Conservation (phyloP, 163 green algal genomes). For the Chloromonas sp. region DNA sequence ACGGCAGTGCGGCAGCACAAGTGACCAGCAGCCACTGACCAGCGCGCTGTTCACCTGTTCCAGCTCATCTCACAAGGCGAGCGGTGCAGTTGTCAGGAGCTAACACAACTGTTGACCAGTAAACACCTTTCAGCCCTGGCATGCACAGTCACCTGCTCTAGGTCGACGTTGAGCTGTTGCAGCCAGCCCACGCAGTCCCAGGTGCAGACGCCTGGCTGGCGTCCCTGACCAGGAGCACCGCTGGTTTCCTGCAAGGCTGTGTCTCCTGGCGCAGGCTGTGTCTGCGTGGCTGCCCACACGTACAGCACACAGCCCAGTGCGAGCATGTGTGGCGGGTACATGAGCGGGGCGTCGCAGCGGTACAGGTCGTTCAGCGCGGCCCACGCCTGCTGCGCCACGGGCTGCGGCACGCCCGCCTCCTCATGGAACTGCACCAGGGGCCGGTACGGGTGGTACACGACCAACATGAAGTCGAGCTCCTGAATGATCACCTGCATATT, state of each 20-base stretch:
- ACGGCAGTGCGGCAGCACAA: background rate
- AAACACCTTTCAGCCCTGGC: background rate
- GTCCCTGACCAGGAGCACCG: background rate
- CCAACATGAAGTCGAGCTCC: conserved; percentile 62
- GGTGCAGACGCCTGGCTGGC: conserved; percentile 8
- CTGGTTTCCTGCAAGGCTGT: background rate
- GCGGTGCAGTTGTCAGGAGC: background rate
- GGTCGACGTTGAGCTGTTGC: conserved; percentile 28
- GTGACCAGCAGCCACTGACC: background rate
- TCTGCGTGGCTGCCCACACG: conserved; percentile 11
- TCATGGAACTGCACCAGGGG: conserved; percentile 32
- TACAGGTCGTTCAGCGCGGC: conserved; percentile 69
- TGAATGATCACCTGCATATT: conserved; percentile 54
- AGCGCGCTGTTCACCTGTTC: background rate
- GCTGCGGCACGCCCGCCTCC: conserved; percentile 17
- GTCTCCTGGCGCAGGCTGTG: background rate
- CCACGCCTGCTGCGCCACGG: conserved; percentile 38
- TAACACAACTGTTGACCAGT: too few relatives aligned
- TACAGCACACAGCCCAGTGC: conserved; percentile 53
- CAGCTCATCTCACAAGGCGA: too few relatives aligned
- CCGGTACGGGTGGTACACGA: conserved; percentile 71
- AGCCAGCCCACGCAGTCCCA: conserved; percentile 28
- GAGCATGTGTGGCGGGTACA: conserved; percentile 66
- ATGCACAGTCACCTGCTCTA: conserved; percentile 22
- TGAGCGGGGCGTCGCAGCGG: conserved; percentile 53